phyloP scores from a whole-genome alignment of 75 land plant species.

The Ceratopteris richardii region DNA sequence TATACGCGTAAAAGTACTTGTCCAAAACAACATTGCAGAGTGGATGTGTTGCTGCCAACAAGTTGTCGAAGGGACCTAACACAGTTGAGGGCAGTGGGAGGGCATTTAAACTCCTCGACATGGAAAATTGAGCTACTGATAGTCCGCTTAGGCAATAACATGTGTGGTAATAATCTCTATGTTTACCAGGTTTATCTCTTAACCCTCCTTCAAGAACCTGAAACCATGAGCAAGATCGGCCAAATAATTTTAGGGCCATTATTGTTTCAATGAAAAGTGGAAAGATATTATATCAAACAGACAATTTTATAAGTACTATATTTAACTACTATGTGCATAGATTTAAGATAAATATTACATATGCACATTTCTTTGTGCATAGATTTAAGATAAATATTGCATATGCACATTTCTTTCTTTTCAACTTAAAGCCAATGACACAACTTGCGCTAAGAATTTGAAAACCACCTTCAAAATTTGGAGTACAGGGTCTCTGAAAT shows the following conservation, averaged over 20 bases:
- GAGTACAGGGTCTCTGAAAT: too few relatives aligned
- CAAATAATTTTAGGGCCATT: background rate
- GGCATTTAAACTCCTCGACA: conserved; percentile 23
- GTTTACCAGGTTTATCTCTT: conserved; percentile 81
- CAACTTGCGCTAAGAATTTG: too few relatives aligned
- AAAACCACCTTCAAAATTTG: too few relatives aligned
- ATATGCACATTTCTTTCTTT: too few relatives aligned
- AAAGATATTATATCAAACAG: too few relatives aligned
- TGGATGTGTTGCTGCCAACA: conserved; percentile 75
- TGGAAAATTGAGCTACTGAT: conserved; percentile 36
- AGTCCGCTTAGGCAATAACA: conserved; percentile 83
- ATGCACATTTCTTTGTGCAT: too few relatives aligned
- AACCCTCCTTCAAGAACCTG: conserved; percentile 75
- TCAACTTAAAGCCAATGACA: too few relatives aligned
- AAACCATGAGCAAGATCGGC: background rate
- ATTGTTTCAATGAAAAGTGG: background rate
- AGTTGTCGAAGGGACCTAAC: conserved; percentile 64
- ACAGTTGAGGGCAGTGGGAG: conserved; percentile 60
- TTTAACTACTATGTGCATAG: too few relatives aligned
- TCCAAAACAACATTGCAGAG: conserved; percentile 67
- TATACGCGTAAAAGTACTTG: conserved; percentile 48
- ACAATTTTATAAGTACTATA: too few relatives aligned
- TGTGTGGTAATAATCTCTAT: conserved; percentile 74
- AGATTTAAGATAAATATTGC: too few relatives aligned
- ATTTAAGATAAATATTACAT: too few relatives aligned